Conservation (phyloP, 2,329 filamentous ascomycete species). For the Fusarium sp. region DNA sequence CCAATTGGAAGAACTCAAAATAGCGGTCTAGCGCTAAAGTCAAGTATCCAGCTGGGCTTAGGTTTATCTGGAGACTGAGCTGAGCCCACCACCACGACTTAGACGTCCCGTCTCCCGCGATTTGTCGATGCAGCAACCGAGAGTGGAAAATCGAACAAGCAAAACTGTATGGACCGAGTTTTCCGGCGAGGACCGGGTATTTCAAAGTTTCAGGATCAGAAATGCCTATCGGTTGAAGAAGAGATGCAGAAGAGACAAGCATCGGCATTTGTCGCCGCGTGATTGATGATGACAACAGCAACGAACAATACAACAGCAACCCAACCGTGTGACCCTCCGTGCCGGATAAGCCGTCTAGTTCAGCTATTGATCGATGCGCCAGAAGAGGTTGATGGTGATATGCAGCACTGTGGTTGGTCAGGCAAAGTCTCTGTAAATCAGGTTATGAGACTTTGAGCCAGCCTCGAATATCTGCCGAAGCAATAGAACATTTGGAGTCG, state of each 20-base stretch:
- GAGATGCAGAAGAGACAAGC: not conserved
- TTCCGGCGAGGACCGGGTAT: not conserved
- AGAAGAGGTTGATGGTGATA: not conserved
- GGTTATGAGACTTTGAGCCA: slow-evolving; percentile 8
- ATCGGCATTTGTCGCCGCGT: slow-evolving; percentile 11
- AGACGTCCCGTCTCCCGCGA: slow-evolving; percentile 24
- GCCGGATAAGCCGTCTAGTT: slow-evolving; percentile 3
- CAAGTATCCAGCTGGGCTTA: not conserved
- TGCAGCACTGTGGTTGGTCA: slow-evolving; percentile 15
- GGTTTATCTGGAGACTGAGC: slow-evolving; percentile 22
- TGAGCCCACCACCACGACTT: slow-evolving; percentile 30
- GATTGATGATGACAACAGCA: slow-evolving; percentile 32
- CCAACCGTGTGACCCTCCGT: slow-evolving; percentile 1
- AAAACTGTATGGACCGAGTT: slow-evolving; percentile 6
- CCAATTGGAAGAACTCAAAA: slow-evolving; percentile 47
- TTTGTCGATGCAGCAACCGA: slow-evolving; percentile 32
- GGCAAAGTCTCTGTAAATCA: slow-evolving; percentile 3
- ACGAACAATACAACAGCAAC: slow-evolving; percentile 12
- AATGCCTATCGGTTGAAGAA: not conserved
- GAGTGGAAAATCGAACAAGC: slow-evolving; percentile 19
- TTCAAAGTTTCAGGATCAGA: not conserved
- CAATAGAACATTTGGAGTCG: not conserved
- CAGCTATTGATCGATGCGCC: slow-evolving; percentile 18
- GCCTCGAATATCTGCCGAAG: slow-evolving; percentile 10
- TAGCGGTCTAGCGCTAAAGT: slow-evolving; percentile 39